Percentiles rank a stretch among this genome's conserved stretches.
Evolutionary conservation across 805 yeast species (phyloP).

Genomic region (Wickerhamiella kurtzmanii): DNA sequence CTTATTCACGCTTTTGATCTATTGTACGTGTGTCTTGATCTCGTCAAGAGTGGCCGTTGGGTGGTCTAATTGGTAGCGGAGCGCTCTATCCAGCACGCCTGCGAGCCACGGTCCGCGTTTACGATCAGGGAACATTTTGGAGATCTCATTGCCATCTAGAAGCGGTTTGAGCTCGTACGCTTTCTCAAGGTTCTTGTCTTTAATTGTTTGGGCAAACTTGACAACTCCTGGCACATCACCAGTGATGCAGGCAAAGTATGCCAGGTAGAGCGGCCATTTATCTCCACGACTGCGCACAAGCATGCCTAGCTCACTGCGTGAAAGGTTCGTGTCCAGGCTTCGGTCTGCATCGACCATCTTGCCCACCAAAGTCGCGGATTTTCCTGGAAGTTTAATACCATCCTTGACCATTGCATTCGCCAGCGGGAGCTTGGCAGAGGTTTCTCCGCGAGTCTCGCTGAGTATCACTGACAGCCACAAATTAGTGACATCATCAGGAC

Average conservation of each 20-base stretch:
- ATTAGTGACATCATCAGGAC: slow-evolving; percentile 10
- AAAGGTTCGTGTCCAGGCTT: slow-evolving; percentile 7
- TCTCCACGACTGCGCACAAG: slow-evolving; percentile 42
- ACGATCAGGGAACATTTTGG: slow-evolving; percentile 31
- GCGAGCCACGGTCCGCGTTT: slow-evolving; percentile 88
- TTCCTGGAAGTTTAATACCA: slow-evolving; percentile 53
- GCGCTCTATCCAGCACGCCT: slow-evolving; percentile 37
- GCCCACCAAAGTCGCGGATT: slow-evolving; percentile 39
- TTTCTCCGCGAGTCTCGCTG: slow-evolving; percentile 35
- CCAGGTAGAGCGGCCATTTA: slow-evolving; percentile 35
- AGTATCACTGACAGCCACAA: slow-evolving; percentile 41
- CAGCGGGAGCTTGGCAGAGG: slow-evolving; percentile 28
- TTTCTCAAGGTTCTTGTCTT: slow-evolving; percentile 27
- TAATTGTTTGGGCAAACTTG: slow-evolving; percentile 22
- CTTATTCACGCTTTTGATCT: too few species aligned
- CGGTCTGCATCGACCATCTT: slow-evolving; percentile 30
- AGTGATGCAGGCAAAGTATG: slow-evolving; percentile 24
- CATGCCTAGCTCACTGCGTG: slow-evolving; percentile 40
- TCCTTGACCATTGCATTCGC: slow-evolving; percentile 34
- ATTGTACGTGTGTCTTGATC: slow-evolving; percentile 28
- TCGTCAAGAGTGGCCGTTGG: slow-evolving; percentile 44
- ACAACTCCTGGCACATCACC: slow-evolving; percentile 26
- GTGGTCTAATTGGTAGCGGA: slow-evolving; percentile 68
- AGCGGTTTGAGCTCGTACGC: slow-evolving; percentile 47
- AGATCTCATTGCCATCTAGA: slow-evolving; percentile 57